Base-by-base conservation (phyloP, 108 stramenopile genomes). In the Bacterosira constricta region DNA sequence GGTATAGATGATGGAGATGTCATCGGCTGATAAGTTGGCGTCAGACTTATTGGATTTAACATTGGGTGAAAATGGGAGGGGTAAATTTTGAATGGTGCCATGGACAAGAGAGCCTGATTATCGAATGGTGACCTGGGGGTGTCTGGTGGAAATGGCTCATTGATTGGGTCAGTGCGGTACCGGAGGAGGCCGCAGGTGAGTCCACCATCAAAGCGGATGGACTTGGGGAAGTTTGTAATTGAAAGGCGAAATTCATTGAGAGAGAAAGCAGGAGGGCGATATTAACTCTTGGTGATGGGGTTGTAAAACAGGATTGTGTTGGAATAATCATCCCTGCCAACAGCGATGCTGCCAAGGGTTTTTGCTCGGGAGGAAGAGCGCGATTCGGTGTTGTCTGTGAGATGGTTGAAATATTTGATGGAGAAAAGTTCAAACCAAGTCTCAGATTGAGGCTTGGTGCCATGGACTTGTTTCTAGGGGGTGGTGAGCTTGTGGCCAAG, bases 131-230 rank as follows among this genome's bases (percentile, higher is more conserved):
- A 66, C 51, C 0, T 36, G 50, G 0, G 65, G n/a, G n/a, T 66
- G 35, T 36, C 65, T 0, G 65, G 65, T 38, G 65, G 65, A 38
- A 53, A 66, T 15, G 65, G 65, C 35, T 66, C 67, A n/a, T 41
- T 38, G 1, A 5, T 34, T 4, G 66, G 66, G 37, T 67, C 53
- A 42, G 66, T 67, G 6, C 46, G 26, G 13, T 55, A 6, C 10
- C 35, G 66, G 18, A 55, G 31, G 3, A 7, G 66, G 9, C 66
- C 66, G 36, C 66, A 67, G 6, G 35, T 41, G 3, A n/a, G n/a
- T n/a, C n/a, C n/a, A n/a, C n/a, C n/a, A n/a, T n/a, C n/a, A n/a
- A n/a, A n/a, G n/a, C n/a, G n/a, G n/a, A n/a, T n/a, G n/a, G n/a
- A n/a, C n/a, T n/a, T n/a, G n/a, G n/a, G n/a, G n/a, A n/a, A n/a